Percentiles rank a stretch among this genome's conserved stretches.
Evolutionary conservation across 768 basidiomycete species (phyloP).

Genomic region (Tylopilus rubrobrunneus): DNA sequence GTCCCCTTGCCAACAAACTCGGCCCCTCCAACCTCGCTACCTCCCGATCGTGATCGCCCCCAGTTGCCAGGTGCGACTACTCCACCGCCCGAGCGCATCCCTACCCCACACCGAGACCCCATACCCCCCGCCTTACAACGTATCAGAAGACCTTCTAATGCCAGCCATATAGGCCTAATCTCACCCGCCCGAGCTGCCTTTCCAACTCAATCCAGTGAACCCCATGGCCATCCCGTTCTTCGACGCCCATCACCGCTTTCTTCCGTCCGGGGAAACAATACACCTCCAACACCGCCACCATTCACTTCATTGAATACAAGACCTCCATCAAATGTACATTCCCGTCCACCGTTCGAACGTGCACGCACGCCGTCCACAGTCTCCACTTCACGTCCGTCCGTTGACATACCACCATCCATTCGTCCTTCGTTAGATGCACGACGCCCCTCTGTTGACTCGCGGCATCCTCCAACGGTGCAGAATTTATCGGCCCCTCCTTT

Average conservation of each 20-base stretch:
- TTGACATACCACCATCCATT: slow-evolving; percentile 15
- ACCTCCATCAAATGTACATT: slow-evolving; percentile 3
- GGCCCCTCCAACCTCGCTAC: neutral
- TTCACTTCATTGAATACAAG: slow-evolving; percentile 11
- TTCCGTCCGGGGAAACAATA: slow-evolving; percentile 12
- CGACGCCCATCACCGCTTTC: slow-evolving; percentile 18
- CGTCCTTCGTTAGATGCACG: slow-evolving; percentile 11
- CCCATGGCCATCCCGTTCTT: slow-evolving; percentile 2
- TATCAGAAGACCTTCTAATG: slow-evolving; percentile 20
- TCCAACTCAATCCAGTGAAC: slow-evolving; percentile 11
- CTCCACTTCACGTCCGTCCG: slow-evolving; percentile 13
- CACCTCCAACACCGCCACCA: neutral
- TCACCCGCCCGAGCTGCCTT: slow-evolving; percentile 11
- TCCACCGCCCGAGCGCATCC: slow-evolving; percentile 12
- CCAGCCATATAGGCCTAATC: neutral
- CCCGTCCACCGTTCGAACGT: slow-evolving; percentile 18
- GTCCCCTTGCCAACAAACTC: slow-evolving; percentile 4
- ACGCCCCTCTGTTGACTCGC: slow-evolving; percentile 15
- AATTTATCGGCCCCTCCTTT: neutral
- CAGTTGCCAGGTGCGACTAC: slow-evolving; percentile 3
- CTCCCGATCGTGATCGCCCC: slow-evolving; percentile 5
- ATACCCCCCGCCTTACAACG: slow-evolving; percentile 16
- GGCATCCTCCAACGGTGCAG: slow-evolving; percentile 3
- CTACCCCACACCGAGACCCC: slow-evolving; percentile 14
- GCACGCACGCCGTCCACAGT: slow-evolving; percentile 13